A percentile compares a stretch with the other conserved stretches of the same genome.
These are phyloP conservation scores for Candida golubevii DNA, from an alignment of 805 yeast genomes.

Conservation along the genomic window DNA sequence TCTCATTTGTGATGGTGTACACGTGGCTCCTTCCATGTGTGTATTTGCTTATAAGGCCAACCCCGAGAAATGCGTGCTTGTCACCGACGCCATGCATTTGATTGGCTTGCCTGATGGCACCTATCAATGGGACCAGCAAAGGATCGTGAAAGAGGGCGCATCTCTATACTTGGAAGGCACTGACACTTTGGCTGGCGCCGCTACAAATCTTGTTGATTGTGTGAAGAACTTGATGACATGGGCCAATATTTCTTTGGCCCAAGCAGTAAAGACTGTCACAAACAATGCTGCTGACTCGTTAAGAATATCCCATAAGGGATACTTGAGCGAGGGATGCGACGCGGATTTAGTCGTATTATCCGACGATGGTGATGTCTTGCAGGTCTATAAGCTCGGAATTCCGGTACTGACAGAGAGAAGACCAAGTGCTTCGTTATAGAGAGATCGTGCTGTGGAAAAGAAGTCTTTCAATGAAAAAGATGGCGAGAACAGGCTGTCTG, in stretches of 20 bases:
- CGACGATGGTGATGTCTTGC: constrained; percentile 38
- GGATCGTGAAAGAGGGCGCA: constrained; percentile 45
- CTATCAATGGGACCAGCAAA: constrained; percentile 49
- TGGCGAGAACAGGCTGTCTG: no score
- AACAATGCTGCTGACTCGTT: constrained; percentile 50
- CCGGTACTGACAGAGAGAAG: constrained; percentile 5
- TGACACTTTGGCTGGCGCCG: constrained; percentile 57
- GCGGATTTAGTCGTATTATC: constrained; percentile 53
- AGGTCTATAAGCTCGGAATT: constrained; percentile 49
- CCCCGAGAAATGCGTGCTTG: constrained; percentile 51
- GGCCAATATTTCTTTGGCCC: constrained; percentile 44
- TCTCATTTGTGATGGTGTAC: constrained; percentile 55
- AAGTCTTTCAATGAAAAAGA: no score
- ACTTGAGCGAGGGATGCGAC: constrained; percentile 48
- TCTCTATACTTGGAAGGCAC: constrained; percentile 48
- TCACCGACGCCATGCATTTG: constrained; percentile 57
- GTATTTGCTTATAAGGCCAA: constrained; percentile 46
- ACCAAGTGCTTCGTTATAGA: constrained; percentile 5
- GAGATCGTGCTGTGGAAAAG: no score
- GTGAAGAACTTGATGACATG: constrained; percentile 47
- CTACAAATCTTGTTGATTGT: constrained; percentile 51
- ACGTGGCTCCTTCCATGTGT: constrained; percentile 53
- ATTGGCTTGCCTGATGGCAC: constrained; percentile 56
- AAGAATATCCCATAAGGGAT: constrained; percentile 45
- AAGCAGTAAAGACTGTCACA: constrained; percentile 55